phyloP scores from a whole-genome alignment of 140 eudicot species.

The Ambrosia hybrid region DNA sequence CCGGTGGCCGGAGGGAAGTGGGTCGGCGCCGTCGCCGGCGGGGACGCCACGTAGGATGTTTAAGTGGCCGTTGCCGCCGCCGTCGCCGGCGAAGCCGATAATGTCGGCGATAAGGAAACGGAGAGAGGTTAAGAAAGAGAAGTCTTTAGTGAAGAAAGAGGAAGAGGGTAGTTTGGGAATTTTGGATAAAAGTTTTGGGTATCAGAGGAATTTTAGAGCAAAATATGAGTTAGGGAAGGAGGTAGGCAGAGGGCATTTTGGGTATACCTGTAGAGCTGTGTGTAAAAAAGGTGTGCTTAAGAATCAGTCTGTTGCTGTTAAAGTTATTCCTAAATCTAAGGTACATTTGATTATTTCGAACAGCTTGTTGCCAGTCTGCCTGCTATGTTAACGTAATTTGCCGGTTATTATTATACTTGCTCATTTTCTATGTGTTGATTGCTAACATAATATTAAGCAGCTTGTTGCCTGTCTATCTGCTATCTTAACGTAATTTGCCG shows the following conservation, averaged over 20 bases:
- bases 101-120: constrained; percentile 76
- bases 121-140: constrained; percentile 33
- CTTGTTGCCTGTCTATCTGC: too few relatives aligned
- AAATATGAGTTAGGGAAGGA: constrained; percentile 90
- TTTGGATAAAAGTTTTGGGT: constrained; percentile 80
- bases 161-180: constrained; percentile 33
- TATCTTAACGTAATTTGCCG: too few relatives aligned
- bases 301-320: constrained; percentile 78
- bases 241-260: constrained; percentile 95
- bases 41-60: constrained; percentile 64
- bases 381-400: too few relatives aligned
- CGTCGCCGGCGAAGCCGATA: constrained; percentile 97
- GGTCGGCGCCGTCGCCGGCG: constrained; percentile 46
- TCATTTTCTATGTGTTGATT: too few relatives aligned
- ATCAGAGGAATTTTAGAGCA: constrained; percentile 51
- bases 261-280: constrained; percentile 84
- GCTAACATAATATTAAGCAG: too few relatives aligned
- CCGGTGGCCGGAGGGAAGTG: constrained; percentile 69
- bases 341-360: constrained; percentile 26
- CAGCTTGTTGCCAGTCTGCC: too few relatives aligned
- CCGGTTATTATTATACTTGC: too few relatives aligned
- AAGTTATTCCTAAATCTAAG: constrained; percentile 91
- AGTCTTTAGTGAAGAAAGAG: constrained; percentile 26
- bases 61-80: constrained; percentile 96
- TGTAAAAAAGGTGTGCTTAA: constrained; percentile 80